Conservation (phyloP, 177 flowering plant genomes). For the Vitis hybrid region DNA sequence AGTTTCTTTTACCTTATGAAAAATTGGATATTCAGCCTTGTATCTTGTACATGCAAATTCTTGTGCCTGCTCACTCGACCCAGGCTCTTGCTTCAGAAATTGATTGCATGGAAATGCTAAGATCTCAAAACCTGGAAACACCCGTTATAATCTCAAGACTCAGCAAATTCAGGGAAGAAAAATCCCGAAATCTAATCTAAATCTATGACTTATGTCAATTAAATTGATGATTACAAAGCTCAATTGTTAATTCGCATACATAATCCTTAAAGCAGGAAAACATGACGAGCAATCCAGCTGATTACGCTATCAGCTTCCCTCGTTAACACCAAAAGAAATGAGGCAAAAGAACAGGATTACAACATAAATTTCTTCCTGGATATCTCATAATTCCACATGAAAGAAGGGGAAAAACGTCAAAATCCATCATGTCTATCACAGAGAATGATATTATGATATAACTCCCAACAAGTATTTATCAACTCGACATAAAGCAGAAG, state of each 20-base stretch:
- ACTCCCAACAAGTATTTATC: too few species aligned
- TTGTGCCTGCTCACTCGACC: slow-evolving; percentile 52
- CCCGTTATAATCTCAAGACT: neutral
- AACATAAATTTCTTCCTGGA: neutral
- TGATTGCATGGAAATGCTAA: slow-evolving; percentile 97
- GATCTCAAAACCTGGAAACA: slow-evolving; percentile 65
- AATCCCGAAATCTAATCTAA: too few species aligned
- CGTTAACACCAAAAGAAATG: neutral
- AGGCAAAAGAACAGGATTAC: neutral
- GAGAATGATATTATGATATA: too few species aligned
- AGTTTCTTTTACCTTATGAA: slow-evolving; percentile 56
- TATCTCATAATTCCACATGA: neutral
- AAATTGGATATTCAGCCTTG: slow-evolving; percentile 82
- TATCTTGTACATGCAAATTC: slow-evolving; percentile 78
- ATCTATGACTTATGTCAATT: neutral
- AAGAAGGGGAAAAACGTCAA: neutral
- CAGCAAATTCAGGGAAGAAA: neutral
- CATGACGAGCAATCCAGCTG: neutral
- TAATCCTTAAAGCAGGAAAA: too few species aligned
- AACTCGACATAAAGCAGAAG: too few species aligned
- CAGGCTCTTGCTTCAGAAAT: slow-evolving; percentile 79
- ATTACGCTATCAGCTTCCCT: neutral
- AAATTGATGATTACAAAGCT: neutral
- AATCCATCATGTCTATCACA: too few species aligned
- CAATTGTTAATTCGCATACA: neutral